Evolutionary conservation across 2,329 filamentous ascomycete genomes (phyloP).

Genomic region (Epichloe uncinata): DNA sequence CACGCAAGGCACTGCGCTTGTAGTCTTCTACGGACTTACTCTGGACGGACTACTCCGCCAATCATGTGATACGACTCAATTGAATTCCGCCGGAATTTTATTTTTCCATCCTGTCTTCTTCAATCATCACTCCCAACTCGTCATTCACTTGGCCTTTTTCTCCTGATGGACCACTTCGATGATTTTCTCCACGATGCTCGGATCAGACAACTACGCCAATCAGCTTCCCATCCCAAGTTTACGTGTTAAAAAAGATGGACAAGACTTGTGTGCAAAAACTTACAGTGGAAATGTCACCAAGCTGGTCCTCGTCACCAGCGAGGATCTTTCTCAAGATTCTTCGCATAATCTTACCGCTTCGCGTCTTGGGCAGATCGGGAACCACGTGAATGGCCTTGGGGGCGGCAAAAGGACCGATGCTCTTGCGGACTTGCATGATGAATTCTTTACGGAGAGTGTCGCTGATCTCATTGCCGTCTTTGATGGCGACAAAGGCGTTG

Average conservation of each 20-base stretch:
- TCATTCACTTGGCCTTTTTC: slow-evolving; percentile 25
- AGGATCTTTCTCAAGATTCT: slow-evolving; percentile 94
- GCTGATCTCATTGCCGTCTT: slow-evolving; percentile 62
- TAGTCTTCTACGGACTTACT: no score
- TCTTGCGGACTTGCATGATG: slow-evolving; percentile 88
- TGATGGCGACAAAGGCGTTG: slow-evolving; percentile 90
- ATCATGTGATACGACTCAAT: background rate
- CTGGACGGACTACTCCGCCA: background rate
- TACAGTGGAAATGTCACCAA: slow-evolving; percentile 87
- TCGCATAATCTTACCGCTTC: slow-evolving; percentile 98
- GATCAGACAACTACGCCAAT: slow-evolving; percentile 64
- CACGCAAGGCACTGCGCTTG: no score
- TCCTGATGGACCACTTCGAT: slow-evolving; percentile 63
- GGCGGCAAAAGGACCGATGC: slow-evolving; percentile 92
- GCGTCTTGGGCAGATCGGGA: slow-evolving; percentile 89
- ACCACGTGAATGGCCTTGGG: slow-evolving; percentile 89
- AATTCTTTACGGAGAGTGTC: slow-evolving; percentile 88
- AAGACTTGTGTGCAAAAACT: slow-evolving; percentile 18
- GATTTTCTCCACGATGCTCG: slow-evolving; percentile 78
- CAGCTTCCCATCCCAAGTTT: background rate
- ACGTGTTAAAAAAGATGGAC: background rate
- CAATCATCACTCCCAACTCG: background rate
- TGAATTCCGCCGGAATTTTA: no score
- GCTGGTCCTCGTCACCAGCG: slow-evolving; percentile 90
- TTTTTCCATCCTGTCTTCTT: background rate